These are phyloP conservation scores for Talaromyces pinophilus DNA, from an alignment of 2,329 filamentous ascomycete genomes.

Conservation along the genomic window DNA sequence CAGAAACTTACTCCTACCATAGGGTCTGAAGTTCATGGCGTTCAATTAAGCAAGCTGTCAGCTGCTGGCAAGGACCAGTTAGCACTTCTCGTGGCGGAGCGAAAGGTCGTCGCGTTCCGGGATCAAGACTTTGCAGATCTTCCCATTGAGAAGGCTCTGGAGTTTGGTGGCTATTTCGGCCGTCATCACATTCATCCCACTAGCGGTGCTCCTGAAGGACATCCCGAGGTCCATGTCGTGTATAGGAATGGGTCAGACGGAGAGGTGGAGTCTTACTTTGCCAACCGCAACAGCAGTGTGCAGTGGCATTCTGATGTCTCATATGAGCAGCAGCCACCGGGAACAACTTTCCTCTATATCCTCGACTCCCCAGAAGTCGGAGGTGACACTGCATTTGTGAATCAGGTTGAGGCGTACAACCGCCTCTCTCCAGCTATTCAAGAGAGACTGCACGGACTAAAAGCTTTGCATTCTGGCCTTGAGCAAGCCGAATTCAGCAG, in stretches of 20 bases:
- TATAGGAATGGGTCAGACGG: conserved; percentile 18
- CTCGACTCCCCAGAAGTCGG: conserved; percentile 31
- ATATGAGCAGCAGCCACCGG: conserved; percentile 35
- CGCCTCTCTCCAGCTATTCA: conserved; percentile 32
- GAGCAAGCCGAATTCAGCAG: conserved; percentile 30
- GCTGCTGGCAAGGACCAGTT: conserved; percentile 54
- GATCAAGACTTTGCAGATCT: conserved; percentile 29
- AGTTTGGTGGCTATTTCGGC: conserved; percentile 34
- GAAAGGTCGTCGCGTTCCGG: conserved; percentile 27
- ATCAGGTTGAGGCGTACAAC: conserved; percentile 34
- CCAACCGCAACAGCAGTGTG: conserved; percentile 34
- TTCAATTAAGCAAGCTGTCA: conserved; percentile 52
- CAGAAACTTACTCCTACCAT: conserved; percentile 35
- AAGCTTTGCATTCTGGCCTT: conserved; percentile 33
- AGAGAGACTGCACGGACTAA: conserved; percentile 34
- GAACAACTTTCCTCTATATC: conserved; percentile 33
- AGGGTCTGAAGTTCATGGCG: conserved; percentile 53
- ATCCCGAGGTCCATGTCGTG: conserved; percentile 20
- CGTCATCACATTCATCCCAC: conserved; percentile 28
- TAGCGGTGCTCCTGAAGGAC: conserved; percentile 18
- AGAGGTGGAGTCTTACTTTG: conserved; percentile 20
- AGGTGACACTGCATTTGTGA: conserved; percentile 35
- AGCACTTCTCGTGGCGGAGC: conserved; percentile 46
- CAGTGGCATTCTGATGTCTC: conserved; percentile 32
- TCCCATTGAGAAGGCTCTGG: conserved; percentile 25